These are phyloP conservation scores for Quercus lobata DNA, from an alignment of 331 rosid species.

Conservation along the genomic window DNA sequence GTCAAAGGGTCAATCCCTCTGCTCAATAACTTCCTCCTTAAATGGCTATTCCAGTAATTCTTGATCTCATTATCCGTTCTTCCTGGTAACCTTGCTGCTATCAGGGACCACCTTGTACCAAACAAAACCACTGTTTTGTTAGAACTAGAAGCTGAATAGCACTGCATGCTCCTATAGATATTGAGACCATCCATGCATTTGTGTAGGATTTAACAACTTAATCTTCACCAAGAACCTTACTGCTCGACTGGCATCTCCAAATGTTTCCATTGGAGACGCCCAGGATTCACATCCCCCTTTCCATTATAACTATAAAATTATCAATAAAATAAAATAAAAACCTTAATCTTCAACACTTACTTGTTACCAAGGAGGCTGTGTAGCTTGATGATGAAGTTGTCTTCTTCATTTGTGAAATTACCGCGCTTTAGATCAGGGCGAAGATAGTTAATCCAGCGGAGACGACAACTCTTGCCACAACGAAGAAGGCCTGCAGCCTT, in stretches of 20 bases:
- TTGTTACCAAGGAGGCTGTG: constrained; percentile 96
- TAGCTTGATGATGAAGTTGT: constrained; percentile 95
- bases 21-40: constrained; percentile 89
- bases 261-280: no score
- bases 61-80: constrained; percentile 97
- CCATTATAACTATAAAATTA: no score
- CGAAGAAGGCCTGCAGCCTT: constrained; percentile 98
- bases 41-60: constrained; percentile 98
- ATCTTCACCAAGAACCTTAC: no score
- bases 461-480: constrained; percentile 94
- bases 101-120: constrained; percentile 75
- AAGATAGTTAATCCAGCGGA: constrained; percentile 97
- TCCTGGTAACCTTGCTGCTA: constrained; percentile 90
- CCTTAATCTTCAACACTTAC: constrained; percentile 30
- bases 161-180: no score
- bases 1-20: constrained; percentile 94
- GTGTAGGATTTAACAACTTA: no score
- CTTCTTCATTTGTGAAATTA: constrained; percentile 90
- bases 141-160: no score
- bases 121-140: constrained; percentile 19
- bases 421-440: constrained; percentile 98
- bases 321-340: no score
- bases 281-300: no score
- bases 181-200: no score
- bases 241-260: no score